These are phyloP conservation scores for Phlebiopsis gigantea DNA, from an alignment of 768 basidiomycete species.

Conservation along the genomic window DNA sequence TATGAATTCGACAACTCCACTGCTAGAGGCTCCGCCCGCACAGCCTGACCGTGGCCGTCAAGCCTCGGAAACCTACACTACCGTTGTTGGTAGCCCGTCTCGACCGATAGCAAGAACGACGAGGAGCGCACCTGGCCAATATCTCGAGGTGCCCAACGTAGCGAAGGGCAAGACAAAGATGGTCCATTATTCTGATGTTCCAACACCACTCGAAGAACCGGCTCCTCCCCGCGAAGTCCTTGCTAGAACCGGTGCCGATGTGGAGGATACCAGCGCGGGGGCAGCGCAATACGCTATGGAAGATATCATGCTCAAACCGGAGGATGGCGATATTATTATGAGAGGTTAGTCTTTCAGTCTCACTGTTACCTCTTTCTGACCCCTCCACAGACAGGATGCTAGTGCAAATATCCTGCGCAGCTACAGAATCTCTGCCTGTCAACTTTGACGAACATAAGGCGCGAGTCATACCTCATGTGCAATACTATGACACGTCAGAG, in stretches of 20 bases:
- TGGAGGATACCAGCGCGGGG: slow-evolving; percentile 61
- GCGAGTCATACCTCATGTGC: slow-evolving; percentile 54
- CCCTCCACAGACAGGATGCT: slow-evolving; percentile 76
- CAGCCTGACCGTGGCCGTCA: background rate
- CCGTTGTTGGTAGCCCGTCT: background rate
- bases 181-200: slow-evolving; percentile 19
- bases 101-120: background rate
- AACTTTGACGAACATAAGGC: slow-evolving; percentile 66
- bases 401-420: slow-evolving; percentile 66
- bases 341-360: slow-evolving; percentile 50
- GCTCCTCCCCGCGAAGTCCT: slow-evolving; percentile 65
- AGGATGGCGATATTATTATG: slow-evolving; percentile 56
- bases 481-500: slow-evolving; percentile 70
- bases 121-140: background rate
- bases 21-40: slow-evolving; percentile 3
- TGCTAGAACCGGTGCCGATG: slow-evolving; percentile 47
- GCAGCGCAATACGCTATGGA: slow-evolving; percentile 31
- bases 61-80: background rate
- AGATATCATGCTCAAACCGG: slow-evolving; percentile 17
- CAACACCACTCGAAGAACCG: slow-evolving; percentile 27
- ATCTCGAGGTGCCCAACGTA: background rate
- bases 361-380: background rate
- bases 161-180: slow-evolving; percentile 21
- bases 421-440: slow-evolving; percentile 40
- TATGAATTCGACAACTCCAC: slow-evolving; percentile 9